phyloP scores from a whole-genome alignment of 2,329 filamentous ascomycete genomes.

The Botrytis byssoidea region DNA sequence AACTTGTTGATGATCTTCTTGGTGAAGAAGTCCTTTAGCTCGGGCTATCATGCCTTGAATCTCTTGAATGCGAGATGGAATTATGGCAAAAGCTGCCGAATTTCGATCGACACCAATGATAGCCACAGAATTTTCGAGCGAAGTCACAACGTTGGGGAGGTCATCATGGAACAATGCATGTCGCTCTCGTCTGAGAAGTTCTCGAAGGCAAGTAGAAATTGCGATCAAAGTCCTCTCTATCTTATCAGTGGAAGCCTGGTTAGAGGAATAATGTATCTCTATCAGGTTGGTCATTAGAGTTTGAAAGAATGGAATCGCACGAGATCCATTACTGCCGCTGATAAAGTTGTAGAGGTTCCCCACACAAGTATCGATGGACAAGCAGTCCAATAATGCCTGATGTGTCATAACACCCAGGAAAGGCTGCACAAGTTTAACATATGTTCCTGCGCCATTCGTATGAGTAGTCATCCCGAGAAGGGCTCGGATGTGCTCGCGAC shows the following conservation, averaged over 20 bases:
- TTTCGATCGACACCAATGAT: not conserved
- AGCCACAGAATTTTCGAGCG: not conserved
- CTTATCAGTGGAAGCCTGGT: not conserved
- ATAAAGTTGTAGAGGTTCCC: constrained; percentile 13
- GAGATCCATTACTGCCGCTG: constrained; percentile 17
- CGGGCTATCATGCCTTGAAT: constrained; percentile 10
- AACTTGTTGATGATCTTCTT: not conserved
- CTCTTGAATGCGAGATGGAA: not conserved
- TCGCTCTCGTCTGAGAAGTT: constrained; percentile 15
- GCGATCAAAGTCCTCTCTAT: not conserved
- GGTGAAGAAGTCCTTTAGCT: not conserved
- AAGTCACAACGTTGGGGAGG: not conserved
- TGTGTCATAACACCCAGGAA: constrained; percentile 15
- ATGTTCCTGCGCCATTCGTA: not conserved
- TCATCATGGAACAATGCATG: constrained; percentile 9
- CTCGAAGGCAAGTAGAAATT: constrained; percentile 5
- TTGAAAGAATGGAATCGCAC: constrained; percentile 17
- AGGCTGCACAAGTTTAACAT: constrained; percentile 5
- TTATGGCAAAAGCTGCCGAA: not conserved
- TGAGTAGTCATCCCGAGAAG: constrained; percentile 6
- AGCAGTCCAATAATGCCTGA: constrained; percentile 14
- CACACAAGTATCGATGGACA: constrained; percentile 16
- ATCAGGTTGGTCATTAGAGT: not conserved
- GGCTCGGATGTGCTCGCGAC: not conserved
- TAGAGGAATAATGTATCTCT: not conserved